Base-by-base conservation (phyloP, 2,329 filamentous ascomycete genomes). In the Gaeumannomyces tritici region DNA sequence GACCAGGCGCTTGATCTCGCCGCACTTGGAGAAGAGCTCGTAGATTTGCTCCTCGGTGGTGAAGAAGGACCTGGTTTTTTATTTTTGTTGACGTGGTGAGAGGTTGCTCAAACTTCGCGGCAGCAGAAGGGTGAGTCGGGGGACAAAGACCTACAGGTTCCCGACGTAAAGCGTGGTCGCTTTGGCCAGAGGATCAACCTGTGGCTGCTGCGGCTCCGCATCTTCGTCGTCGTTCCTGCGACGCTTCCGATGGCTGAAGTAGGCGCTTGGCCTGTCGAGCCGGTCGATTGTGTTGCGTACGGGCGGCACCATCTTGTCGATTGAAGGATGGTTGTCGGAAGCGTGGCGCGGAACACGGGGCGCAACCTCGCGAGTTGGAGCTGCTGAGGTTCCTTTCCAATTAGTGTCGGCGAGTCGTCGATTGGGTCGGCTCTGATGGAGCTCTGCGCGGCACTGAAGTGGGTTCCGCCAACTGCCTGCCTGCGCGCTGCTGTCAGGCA, bases 1-100 rank as follows among this genome's bases (percentile, higher is more conserved):
- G 67, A 99, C 86, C 59, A 99, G 85, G 31, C 95, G 90, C 79
- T 99, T 99, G 77, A 99, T 96, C 79, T 98, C 95, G 70, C 95
- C 95, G 76, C 92, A 93, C 82, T 96, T 96, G 64, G 89, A 87
- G 75, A 97, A 97, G 59, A 97, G 86, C 76, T 98, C 93, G 76
- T 98, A 93, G 64, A 99, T 96, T 74, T 99, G 95, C 78, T 99
- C 95, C 75, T 99, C 95, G 63, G 95, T 99, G 28, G 95, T 99
- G 82, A 96, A 97, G 79, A 97, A 97, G 55, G 93, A 96, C 62
- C 90, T 92, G 68, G n/a, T n/a, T n/a, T 11, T 55, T 28, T 61
- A 15, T 66, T 1, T 24, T 13, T 27, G 27, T 21, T 12, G 15
- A 66, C 31, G 35, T 54, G 26, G 55, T 61, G 31, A 64, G 21